Percentiles rank a stretch among this genome's conserved stretches.
These are phyloP conservation scores for Aspergillus tanneri DNA, from an alignment of 2,329 filamentous ascomycete genomes.

Conservation along the genomic window DNA sequence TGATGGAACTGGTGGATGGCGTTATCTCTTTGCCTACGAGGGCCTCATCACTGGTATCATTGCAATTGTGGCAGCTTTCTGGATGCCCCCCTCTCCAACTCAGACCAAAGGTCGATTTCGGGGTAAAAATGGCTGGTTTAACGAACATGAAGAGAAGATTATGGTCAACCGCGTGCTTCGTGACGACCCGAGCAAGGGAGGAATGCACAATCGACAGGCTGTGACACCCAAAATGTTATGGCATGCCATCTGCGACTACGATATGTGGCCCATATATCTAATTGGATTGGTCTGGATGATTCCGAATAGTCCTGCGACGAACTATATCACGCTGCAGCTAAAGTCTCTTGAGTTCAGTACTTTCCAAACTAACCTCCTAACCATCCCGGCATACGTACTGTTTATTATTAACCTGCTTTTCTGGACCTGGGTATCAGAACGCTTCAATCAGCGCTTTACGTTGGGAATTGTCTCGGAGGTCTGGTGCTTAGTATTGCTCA, in stretches of 20 bases:
- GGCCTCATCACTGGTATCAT: conserved; percentile 55
- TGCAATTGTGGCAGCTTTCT: conserved; percentile 57
- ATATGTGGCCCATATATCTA: conserved; percentile 58
- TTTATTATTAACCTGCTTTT: conserved; percentile 59
- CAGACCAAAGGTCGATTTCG: conserved; percentile 62
- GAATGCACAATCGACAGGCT: conserved; percentile 61
- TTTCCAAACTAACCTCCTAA: conserved; percentile 62
- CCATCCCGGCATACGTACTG: conserved; percentile 58
- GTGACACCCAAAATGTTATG: conserved; percentile 51
- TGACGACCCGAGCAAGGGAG: conserved; percentile 58
- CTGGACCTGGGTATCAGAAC: conserved; percentile 56
- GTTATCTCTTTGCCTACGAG: conserved; percentile 45
- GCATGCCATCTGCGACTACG: conserved; percentile 54
- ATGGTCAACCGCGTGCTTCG: conserved; percentile 64
- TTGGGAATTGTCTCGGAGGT: conserved; percentile 54
- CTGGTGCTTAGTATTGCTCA: conserved; percentile 54
- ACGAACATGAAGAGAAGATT: conserved; percentile 66
- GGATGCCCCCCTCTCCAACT: conserved; percentile 64
- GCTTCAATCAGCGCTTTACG: conserved; percentile 56
- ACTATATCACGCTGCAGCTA: conserved; percentile 43
- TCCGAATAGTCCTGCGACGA: conserved; percentile 36
- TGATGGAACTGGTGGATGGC: conserved; percentile 43
- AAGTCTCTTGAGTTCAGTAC: conserved; percentile 58
- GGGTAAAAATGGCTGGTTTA: conserved; percentile 65
- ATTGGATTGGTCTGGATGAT: conserved; percentile 49